Percentiles rank a stretch among this genome's conserved stretches.
Conservation (phyloP, 768 basidiomycete genomes). For the Mycena vitilis region DNA sequence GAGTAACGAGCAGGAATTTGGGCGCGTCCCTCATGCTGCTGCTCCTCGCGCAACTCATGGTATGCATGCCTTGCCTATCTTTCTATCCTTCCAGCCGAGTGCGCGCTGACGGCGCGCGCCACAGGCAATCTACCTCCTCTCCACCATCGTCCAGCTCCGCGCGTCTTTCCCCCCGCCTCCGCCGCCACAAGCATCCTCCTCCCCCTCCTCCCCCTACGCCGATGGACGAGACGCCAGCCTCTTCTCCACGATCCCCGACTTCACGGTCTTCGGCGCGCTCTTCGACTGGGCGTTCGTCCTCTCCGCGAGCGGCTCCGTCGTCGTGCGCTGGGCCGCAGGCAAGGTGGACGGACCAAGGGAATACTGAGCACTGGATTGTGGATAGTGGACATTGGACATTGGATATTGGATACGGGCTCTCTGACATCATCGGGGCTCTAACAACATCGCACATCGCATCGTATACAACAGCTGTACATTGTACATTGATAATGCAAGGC, state of each 20-base stretch:
- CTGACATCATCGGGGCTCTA: no score
- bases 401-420: no score
- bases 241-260: constrained; percentile 79
- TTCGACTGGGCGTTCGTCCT: constrained; percentile 81
- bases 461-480: constrained; percentile 32
- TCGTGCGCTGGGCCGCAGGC: constrained; percentile 67
- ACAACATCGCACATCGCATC: no score
- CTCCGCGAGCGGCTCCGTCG: constrained; percentile 61
- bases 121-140: constrained; percentile 87
- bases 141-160: constrained; percentile 85
- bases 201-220: constrained; percentile 20
- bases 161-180: constrained; percentile 80
- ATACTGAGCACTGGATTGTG: constrained; percentile 16
- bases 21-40: constrained; percentile 84
- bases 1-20: constrained; percentile 74
- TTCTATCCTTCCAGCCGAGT: constrained; percentile 5
- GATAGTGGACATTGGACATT: no score
- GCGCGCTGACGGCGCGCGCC: constrained; percentile 2
- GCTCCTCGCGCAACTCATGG: constrained; percentile 86
- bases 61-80: constrained; percentile 51
- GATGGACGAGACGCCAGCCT: no score
- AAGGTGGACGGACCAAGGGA: constrained; percentile 42
- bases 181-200: constrained; percentile 6
- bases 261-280: constrained; percentile 76
- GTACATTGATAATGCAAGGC: constrained; percentile 16